Evolutionary conservation across 164 flowering plant genomes (phyloP).

Genomic region (Malania oleifera): DNA sequence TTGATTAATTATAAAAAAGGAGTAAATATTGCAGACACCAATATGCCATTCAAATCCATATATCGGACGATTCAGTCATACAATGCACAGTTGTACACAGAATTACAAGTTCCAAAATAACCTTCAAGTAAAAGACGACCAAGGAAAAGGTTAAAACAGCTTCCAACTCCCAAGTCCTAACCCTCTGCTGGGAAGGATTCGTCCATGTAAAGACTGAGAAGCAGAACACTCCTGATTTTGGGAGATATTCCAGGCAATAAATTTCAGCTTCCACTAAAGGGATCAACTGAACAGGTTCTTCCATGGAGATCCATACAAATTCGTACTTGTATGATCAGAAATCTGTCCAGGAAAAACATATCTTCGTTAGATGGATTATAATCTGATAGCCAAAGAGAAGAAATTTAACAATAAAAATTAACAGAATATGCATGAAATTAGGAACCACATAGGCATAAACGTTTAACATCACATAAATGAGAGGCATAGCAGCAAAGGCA

Average conservation of each 20-base stretch:
- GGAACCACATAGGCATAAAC: no score
- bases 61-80: constrained; percentile 5
- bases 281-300: neutral
- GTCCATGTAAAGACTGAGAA: constrained; percentile 10
- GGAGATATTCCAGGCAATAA: neutral
- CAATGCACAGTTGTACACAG: constrained; percentile 15
- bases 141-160: neutral
- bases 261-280: neutral
- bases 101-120: constrained; percentile 7
- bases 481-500: no score
- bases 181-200: neutral
- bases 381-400: no score
- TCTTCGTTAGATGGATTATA: no score
- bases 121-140: neutral
- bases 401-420: no score
- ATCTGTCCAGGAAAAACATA: no score
- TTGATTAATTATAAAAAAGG: constrained; percentile 2
- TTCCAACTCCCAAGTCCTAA: neutral
- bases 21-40: constrained; percentile 6
- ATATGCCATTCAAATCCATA: constrained; percentile 8
- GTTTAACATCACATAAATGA: no score
- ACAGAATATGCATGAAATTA: no score
- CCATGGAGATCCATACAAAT: no score
- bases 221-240: no score
- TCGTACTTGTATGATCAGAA: no score